phyloP scores from a whole-genome alignment of 2,329 filamentous ascomycete species.

The Tolypocladium endophyticum region DNA sequence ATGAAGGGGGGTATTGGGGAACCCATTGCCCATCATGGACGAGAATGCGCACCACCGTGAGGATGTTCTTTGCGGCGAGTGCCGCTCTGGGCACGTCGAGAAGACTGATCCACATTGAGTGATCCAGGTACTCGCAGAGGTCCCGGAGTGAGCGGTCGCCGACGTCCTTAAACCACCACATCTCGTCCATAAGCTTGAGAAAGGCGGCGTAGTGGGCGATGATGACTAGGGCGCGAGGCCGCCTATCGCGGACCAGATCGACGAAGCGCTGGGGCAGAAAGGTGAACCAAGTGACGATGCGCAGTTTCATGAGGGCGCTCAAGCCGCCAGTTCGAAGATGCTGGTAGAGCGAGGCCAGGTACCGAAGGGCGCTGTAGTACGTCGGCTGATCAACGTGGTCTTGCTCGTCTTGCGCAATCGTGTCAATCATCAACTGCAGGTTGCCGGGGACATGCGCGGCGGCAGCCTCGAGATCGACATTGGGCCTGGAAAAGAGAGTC shows the following conservation, averaged over 20 bases:
- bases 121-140: slow-evolving; percentile 27
- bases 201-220: slow-evolving; percentile 43
- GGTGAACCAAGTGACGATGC: slow-evolving; percentile 43
- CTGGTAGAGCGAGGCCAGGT: slow-evolving; percentile 40
- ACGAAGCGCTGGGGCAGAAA: slow-evolving; percentile 35
- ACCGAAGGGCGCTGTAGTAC: slow-evolving; percentile 37
- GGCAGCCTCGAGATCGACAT: slow-evolving; percentile 32
- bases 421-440: slow-evolving; percentile 37
- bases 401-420: slow-evolving; percentile 29
- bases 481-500: slow-evolving; percentile 37
- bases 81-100: slow-evolving; percentile 29
- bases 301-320: slow-evolving; percentile 32
- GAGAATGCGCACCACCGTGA: slow-evolving; percentile 29
- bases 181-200: slow-evolving; percentile 26
- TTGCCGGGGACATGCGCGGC: slow-evolving; percentile 32
- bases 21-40: slow-evolving; percentile 33
- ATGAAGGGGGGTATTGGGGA: slow-evolving; percentile 1
- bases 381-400: slow-evolving; percentile 26
- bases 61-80: slow-evolving; percentile 16
- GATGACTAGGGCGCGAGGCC: slow-evolving; percentile 38
- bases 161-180: slow-evolving; percentile 43
- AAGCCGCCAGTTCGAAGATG: slow-evolving; percentile 33
- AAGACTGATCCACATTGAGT: slow-evolving; percentile 19
- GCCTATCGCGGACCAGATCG: slow-evolving; percentile 27
- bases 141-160: slow-evolving; percentile 33